Evolutionary conservation across 1,139 yeast genomes (phyloP).

Genomic region (Hanseniaspora uvarum): DNA sequence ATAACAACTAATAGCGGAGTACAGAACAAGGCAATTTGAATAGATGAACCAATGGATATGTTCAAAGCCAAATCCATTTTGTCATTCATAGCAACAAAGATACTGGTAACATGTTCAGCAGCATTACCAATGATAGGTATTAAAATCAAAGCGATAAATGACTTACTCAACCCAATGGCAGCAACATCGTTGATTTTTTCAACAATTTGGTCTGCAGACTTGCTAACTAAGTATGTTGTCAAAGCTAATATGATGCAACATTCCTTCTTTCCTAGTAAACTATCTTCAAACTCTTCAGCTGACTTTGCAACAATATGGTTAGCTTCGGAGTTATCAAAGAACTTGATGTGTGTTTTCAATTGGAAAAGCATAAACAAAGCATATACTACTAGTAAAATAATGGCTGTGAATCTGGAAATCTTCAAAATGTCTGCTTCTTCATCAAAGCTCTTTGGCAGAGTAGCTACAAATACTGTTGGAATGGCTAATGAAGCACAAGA

Average conservation of each 20-base stretch:
- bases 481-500: constrained; percentile 79
- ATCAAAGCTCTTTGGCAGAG: constrained; percentile 43
- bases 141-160: constrained; percentile 85
- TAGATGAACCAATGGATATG: constrained; percentile 93
- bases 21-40: constrained; percentile 87
- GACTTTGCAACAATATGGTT: constrained; percentile 26
- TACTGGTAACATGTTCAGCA: constrained; percentile 96
- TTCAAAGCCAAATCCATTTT: constrained; percentile 97
- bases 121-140: constrained; percentile 97
- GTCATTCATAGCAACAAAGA: constrained; percentile 86
- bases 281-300: constrained; percentile 6
- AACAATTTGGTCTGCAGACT: constrained; percentile 88
- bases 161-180: constrained; percentile 76
- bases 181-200: constrained; percentile 85
- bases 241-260: constrained; percentile 43
- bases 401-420: constrained; percentile 76
- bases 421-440: constrained; percentile 48
- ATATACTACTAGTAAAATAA: constrained; percentile 69
- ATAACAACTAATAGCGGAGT: constrained; percentile 89
- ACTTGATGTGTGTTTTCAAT: constrained; percentile 66
- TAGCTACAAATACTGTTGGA: constrained; percentile 93
- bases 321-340: constrained; percentile 39
- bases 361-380: constrained; percentile 74
- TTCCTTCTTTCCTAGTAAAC: constrained; percentile 34
- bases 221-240: constrained; percentile 72